Base-by-base conservation (phyloP, 164 flowering plant species). In the Liquidambar formosana region DNA sequence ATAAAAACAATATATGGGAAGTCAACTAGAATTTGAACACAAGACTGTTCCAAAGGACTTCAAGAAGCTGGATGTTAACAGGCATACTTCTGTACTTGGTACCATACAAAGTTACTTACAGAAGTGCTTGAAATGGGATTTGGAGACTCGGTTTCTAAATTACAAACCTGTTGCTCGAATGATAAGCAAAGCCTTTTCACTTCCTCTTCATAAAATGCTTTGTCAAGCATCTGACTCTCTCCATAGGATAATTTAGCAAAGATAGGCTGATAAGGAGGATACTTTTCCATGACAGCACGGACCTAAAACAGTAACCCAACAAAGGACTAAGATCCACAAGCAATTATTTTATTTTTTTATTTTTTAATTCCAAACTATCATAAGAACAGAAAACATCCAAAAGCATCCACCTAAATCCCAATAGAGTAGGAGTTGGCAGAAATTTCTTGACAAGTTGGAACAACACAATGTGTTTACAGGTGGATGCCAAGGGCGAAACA, bases 161-260 rank as follows among this genome's bases (percentile, higher is more conserved):
- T 15, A 75, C 76, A 27, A 78, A 95, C 99, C 97, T 96, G 99
- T 60, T 93, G 99, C 78, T 93, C 99, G 80, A 91, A 96, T 19
- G 99, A 73, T 69, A 93, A 78, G 89, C 99, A 93, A 25, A 91
- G 93, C 81, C 99, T 82, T 78, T 91, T 96, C 69, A 96, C 99
- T 76, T 96, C 99, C 78, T 96, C 99, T 77, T 96, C 99, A 76
- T 96, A 96, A 72, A 96, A 96, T 49, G 98, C 99, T 80, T 93
- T 96, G 82, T 96, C 99, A 61, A 96, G 96, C 91, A 96, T 80
- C 83, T 96, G 99, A 73, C 94, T 96, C 85, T 96, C 99, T 51
- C 99, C 99, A 74, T 91, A 96, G 10, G 98, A 90, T 57, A 93
- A 69, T 72, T 92, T 92, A 16, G 96, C 76, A 73, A 96, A 96